These are phyloP conservation scores for Talaromyces sp. DNA, from an alignment of 2,329 filamentous ascomycete species.

Conservation along the genomic window DNA sequence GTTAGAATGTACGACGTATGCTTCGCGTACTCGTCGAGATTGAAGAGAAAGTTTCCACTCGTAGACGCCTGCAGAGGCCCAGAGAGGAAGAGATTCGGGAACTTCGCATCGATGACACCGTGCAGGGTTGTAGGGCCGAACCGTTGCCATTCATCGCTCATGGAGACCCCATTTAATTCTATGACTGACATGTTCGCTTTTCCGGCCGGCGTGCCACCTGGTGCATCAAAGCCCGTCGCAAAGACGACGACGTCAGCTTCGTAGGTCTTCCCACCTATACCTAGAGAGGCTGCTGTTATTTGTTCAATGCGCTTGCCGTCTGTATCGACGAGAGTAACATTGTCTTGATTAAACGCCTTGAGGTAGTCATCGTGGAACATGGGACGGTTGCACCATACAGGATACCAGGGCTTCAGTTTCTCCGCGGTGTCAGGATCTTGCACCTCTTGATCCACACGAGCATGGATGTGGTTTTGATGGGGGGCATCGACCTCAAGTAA, in stretches of 20 bases:
- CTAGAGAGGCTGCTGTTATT: slow-evolving; percentile 3
- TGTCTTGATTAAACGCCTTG: slow-evolving; percentile 25
- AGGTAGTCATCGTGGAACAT: slow-evolving; percentile 38
- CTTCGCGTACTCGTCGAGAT: slow-evolving; percentile 18
- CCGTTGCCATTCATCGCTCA: no score
- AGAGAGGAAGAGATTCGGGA: no score
- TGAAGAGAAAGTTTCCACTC: no score
- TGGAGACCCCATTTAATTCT: no score
- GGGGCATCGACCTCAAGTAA: no score
- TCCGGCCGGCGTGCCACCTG: no score
- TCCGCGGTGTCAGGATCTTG: slow-evolving; percentile 44
- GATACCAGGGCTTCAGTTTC: slow-evolving; percentile 54
- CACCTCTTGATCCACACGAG: no score
- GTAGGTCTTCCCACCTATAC: not conserved
- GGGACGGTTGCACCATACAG: slow-evolving; percentile 57
- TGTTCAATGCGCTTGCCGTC: slow-evolving; percentile 12
- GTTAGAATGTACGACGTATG: slow-evolving; percentile 43
- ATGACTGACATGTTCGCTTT: no score
- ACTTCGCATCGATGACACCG: no score
- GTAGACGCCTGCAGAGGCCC: no score
- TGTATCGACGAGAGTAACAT: slow-evolving; percentile 27
- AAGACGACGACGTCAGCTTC: slow-evolving; percentile 11
- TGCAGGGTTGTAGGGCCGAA: no score
- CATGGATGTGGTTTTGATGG: no score
- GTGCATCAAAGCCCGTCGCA: slow-evolving; percentile 6